phyloP scores from a whole-genome alignment of 495 filamentous ascomycete genomes.

The Penicillium canescens region DNA sequence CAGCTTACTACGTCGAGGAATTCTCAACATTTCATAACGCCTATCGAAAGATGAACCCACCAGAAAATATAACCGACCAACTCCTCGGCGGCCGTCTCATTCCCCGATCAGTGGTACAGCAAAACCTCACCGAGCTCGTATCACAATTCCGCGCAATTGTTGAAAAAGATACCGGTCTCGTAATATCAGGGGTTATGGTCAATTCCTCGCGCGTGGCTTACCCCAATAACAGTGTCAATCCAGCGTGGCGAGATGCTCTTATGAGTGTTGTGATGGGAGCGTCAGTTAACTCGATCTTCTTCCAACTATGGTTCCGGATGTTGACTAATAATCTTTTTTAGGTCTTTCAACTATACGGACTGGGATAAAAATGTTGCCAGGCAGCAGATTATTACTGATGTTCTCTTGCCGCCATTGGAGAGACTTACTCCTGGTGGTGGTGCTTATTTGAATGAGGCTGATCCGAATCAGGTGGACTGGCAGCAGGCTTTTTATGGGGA shows the following conservation, averaged over 20 bases:
- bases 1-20: conserved; percentile 18
- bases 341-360: conserved; percentile 8
- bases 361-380: not conserved
- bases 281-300: not conserved
- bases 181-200: conserved; percentile 38
- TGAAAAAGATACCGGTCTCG: conserved; percentile 23
- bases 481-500: not conserved
- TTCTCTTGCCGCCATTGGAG: conserved; percentile 8
- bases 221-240: conserved; percentile 48
- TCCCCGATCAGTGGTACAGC: conserved; percentile 40
- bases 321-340: not conserved
- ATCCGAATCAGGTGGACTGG: not conserved
- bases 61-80: conserved; percentile 39
- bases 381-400: conserved; percentile 13
- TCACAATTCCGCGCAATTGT: conserved; percentile 17
- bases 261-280: conserved; percentile 5
- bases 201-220: conserved; percentile 31
- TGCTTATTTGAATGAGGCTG: conserved; percentile 12
- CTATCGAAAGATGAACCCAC: conserved; percentile 34
- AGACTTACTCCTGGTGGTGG: conserved; percentile 5
- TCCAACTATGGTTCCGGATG: no score
- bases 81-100: conserved; percentile 57
- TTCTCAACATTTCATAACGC: conserved; percentile 40
- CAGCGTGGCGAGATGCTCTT: conserved; percentile 30
- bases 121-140: conserved; percentile 16